A percentile compares a stretch with the other conserved stretches of the same genome.
These are phyloP conservation scores for Colletotrichum noveboracense DNA, from an alignment of 2,329 filamentous ascomycete species.

Conservation along the genomic window DNA sequence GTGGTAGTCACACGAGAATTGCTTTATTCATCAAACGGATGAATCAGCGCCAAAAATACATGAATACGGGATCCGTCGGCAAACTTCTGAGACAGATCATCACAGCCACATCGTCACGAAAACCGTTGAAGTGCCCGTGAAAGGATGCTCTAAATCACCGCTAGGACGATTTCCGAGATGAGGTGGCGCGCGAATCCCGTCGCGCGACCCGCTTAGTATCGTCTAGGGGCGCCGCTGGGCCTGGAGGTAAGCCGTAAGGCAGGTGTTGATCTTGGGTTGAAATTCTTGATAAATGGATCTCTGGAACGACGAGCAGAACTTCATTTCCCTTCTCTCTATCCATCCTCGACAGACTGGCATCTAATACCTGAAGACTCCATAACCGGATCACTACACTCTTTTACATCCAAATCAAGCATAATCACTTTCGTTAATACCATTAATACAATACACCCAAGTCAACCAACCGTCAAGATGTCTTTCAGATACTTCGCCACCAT, in stretches of 20 bases:
- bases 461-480: slow-evolving; percentile 1
- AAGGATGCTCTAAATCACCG: neutral
- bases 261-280: neutral
- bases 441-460: neutral
- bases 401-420: neutral
- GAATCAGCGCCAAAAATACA: neutral
- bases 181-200: slow-evolving; percentile 15
- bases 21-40: neutral
- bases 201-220: neutral
- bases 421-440: neutral
- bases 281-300: neutral
- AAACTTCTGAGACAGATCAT: slow-evolving; percentile 3
- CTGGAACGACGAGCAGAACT: neutral
- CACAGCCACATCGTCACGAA: slow-evolving; percentile 11
- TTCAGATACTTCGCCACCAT: slow-evolving; percentile 23
- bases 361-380: neutral
- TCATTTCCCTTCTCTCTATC: neutral
- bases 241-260: neutral
- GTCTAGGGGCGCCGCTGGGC: neutral
- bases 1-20: neutral
- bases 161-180: slow-evolving; percentile 17
- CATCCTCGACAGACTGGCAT: neutral
- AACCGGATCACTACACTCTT: neutral
- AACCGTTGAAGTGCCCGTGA: neutral
- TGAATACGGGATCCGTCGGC: neutral